Percentiles rank a stretch among this genome's conserved stretches.
Evolutionary conservation across 2,329 filamentous ascomycete species (phyloP).

Genomic region (Colletotrichum godetiae): DNA sequence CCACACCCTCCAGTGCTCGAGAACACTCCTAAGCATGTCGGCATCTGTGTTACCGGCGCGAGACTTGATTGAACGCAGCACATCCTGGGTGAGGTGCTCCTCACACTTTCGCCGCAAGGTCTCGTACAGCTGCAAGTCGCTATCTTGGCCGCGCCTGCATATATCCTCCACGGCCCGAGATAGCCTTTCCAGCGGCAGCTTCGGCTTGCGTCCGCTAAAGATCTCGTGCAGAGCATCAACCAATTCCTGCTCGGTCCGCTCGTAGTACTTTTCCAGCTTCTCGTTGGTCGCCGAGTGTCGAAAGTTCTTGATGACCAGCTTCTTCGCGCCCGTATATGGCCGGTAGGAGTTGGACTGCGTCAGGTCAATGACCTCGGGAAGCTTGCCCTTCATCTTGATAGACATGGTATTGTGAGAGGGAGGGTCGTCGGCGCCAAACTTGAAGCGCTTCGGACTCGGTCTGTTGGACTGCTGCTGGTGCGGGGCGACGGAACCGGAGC

Average conservation of each 20-base stretch:
- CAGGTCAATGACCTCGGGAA: constrained; percentile 51
- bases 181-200: constrained; percentile 85
- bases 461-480: constrained; percentile 28
- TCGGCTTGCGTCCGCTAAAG: constrained; percentile 72
- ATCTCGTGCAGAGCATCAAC: constrained; percentile 79
- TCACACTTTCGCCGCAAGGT: constrained; percentile 75
- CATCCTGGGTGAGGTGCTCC: constrained; percentile 70
- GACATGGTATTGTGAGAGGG: constrained; percentile 31
- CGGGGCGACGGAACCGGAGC: constrained; percentile 38
- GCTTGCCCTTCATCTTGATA: constrained; percentile 52
- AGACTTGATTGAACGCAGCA: constrained; percentile 67
- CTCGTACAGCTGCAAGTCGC: constrained; percentile 67
- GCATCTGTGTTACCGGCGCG: constrained; percentile 66
- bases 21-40: constrained; percentile 68
- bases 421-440: constrained; percentile 22
- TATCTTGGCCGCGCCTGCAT: constrained; percentile 81
- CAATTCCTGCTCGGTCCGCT: constrained; percentile 79
- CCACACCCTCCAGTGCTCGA: constrained; percentile 80
- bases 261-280: constrained; percentile 82
- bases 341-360: constrained; percentile 65
- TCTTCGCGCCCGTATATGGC: constrained; percentile 81
- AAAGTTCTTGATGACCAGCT: constrained; percentile 94
- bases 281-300: constrained; percentile 67
- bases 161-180: constrained; percentile 93
- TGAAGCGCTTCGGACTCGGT: constrained; percentile 37